These are phyloP conservation scores for Globisporangium nodosum DNA, from an alignment of 352 stramenopile species.

Conservation along the genomic window DNA sequence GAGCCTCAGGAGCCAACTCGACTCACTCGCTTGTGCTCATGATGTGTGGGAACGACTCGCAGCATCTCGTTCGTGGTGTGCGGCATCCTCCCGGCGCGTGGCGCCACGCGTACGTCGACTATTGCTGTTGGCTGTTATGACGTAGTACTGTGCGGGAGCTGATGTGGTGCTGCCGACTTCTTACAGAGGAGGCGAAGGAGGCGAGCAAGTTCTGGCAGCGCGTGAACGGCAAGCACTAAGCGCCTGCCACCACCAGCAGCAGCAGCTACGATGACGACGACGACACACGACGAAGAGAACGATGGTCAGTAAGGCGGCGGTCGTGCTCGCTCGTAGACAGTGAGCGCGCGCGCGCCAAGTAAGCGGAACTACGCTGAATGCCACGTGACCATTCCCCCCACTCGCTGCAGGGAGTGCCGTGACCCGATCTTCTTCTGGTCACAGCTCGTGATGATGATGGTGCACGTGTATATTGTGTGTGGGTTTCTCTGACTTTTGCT, in stretches of 20 bases:
- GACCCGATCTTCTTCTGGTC: not conserved
- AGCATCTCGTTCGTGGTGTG: slow-evolving; percentile 78
- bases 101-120: slow-evolving; percentile 45
- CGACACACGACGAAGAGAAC: not conserved
- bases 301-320: not conserved
- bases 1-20: too few relatives aligned
- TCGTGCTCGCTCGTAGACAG: not conserved
- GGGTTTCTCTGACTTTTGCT: too few relatives aligned
- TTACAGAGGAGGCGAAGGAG: slow-evolving; percentile 72
- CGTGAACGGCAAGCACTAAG: slow-evolving; percentile 83
- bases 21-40: too few relatives aligned
- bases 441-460: not conserved
- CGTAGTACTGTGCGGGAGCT: not conserved
- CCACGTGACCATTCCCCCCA: not conserved
- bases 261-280: not conserved
- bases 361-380: not conserved
- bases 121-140: not conserved
- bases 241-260: not conserved
- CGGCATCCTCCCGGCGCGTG: slow-evolving; percentile 72
- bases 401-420: not conserved
- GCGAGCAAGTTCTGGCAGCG: slow-evolving; percentile 86
- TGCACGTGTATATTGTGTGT: not conserved
- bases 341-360: not conserved
- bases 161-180: not conserved
- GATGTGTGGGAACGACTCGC: not conserved